Evolutionary conservation across 2,329 filamentous ascomycete genomes (phyloP).

Genomic region (Juglanconis juglandina): DNA sequence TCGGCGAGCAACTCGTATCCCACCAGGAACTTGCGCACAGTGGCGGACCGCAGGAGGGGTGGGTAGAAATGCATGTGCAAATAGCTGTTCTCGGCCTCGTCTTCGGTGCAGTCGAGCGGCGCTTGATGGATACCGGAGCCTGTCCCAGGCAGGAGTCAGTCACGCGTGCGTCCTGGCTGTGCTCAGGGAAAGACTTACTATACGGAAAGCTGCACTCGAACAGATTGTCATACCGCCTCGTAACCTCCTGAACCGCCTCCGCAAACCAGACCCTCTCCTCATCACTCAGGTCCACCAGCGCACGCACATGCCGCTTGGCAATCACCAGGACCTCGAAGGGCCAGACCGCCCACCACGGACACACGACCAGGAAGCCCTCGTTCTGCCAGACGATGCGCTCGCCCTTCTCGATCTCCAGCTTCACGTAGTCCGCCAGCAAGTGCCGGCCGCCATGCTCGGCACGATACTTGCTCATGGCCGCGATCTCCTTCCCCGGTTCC

Average conservation of each 20-base stretch:
- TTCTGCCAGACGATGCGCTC: slow-evolving; percentile 91
- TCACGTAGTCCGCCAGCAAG: slow-evolving; percentile 81
- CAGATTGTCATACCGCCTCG: slow-evolving; percentile 89
- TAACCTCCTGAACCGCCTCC: slow-evolving; percentile 81
- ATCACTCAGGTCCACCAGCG: slow-evolving; percentile 74
- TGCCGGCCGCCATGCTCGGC: slow-evolving; percentile 68
- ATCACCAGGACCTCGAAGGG: slow-evolving; percentile 93
- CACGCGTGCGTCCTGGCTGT: not conserved
- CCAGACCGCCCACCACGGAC: slow-evolving; percentile 98
- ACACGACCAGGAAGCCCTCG: slow-evolving; percentile 76
- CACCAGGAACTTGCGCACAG: slow-evolving; percentile 92
- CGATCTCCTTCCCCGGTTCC: slow-evolving; percentile 77
- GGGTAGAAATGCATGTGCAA: slow-evolving; percentile 99
- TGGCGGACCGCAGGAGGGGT: slow-evolving; percentile 84
- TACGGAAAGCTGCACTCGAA: slow-evolving; percentile 98
- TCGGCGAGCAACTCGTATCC: slow-evolving; percentile 96
- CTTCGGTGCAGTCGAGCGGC: slow-evolving; percentile 73
- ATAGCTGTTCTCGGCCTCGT: slow-evolving; percentile 84
- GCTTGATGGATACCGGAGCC: slow-evolving; percentile 95
- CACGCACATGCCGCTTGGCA: slow-evolving; percentile 77
- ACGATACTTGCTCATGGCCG: slow-evolving; percentile 75
- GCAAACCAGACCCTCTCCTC: slow-evolving; percentile 72
- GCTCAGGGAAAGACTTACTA: slow-evolving; percentile 51
- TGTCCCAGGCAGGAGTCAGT: slow-evolving; percentile 27
- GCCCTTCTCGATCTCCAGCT: slow-evolving; percentile 74